Percentiles rank a stretch among this genome's conserved stretches.
These are phyloP conservation scores for Phytophthora capsici DNA, from an alignment of 352 stramenopile species.

Conservation along the genomic window DNA sequence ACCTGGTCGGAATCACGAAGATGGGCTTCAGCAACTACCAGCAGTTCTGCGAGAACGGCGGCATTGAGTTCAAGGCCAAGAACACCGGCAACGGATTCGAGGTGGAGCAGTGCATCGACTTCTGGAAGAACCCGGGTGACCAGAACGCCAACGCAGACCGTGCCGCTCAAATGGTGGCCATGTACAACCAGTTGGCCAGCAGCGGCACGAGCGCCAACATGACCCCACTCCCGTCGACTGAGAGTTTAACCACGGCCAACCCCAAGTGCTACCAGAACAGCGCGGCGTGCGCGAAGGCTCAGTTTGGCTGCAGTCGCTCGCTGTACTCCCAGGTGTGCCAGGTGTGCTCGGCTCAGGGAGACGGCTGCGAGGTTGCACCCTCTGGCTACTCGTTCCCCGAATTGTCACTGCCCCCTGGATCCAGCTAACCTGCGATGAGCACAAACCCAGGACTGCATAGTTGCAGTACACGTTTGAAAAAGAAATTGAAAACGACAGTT, in stretches of 20 bases:
- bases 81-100: conserved; percentile 48
- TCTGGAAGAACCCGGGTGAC: conserved; percentile 68
- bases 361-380: conserved; percentile 32
- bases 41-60: conserved; percentile 56
- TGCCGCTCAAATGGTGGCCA: conserved; percentile 47
- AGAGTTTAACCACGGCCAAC: conserved; percentile 43
- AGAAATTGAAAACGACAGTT: not conserved
- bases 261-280: conserved; percentile 70
- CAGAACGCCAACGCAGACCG: conserved; percentile 52
- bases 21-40: conserved; percentile 49
- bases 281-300: conserved; percentile 42
- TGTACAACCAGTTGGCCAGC: conserved; percentile 60
- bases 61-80: conserved; percentile 57
- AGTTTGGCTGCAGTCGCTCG: conserved; percentile 61
- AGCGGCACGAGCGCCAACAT: conserved; percentile 46
- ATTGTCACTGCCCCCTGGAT: conserved; percentile 4
- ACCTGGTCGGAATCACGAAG: conserved; percentile 65
- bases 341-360: conserved; percentile 43
- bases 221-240: conserved; percentile 46
- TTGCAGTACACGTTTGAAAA: conserved; percentile 4
- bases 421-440: not conserved
- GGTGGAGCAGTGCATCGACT: conserved; percentile 52
- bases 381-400: conserved; percentile 14
- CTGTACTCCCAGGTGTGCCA: conserved; percentile 63
- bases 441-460: not conserved